phyloP scores from a whole-genome alignment of 768 basidiomycete genomes.

The Podaxis pistillaris region DNA sequence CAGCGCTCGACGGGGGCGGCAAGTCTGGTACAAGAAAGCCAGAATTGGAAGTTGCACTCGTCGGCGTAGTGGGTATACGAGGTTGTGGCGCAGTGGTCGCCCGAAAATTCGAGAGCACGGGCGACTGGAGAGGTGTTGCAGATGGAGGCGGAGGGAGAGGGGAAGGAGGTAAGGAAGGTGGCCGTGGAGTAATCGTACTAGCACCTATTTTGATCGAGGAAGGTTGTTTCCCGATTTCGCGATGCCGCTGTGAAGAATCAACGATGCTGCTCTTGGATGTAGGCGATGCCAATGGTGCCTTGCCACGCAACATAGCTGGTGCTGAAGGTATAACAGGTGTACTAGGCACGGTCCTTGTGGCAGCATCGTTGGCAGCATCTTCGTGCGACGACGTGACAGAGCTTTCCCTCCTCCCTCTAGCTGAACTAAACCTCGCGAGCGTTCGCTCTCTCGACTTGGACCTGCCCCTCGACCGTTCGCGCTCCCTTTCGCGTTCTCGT shows the following conservation, averaged over 20 bases:
- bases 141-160: not conserved
- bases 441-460: not conserved
- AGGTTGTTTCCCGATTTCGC: not conserved
- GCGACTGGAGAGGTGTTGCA: not conserved
- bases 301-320: not conserved
- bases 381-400: conserved; percentile 8
- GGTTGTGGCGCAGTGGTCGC: not conserved
- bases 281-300: not conserved
- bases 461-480: not conserved
- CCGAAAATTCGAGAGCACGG: not conserved
- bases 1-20: not conserved
- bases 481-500: not conserved
- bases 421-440: not conserved
- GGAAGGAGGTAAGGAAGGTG: conserved; percentile 2
- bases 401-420: not conserved
- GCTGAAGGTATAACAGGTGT: not conserved
- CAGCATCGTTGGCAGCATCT: not conserved
- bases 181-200: not conserved
- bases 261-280: not conserved
- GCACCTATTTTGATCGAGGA: not conserved
- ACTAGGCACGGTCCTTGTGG: not conserved
- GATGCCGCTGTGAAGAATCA: not conserved
- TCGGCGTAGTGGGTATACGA: not conserved
- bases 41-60: not conserved
- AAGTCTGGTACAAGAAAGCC: not conserved